Evolutionary conservation across 2,329 filamentous ascomycete genomes (phyloP).

Genomic region (Pseudogymnoascus sp.): DNA sequence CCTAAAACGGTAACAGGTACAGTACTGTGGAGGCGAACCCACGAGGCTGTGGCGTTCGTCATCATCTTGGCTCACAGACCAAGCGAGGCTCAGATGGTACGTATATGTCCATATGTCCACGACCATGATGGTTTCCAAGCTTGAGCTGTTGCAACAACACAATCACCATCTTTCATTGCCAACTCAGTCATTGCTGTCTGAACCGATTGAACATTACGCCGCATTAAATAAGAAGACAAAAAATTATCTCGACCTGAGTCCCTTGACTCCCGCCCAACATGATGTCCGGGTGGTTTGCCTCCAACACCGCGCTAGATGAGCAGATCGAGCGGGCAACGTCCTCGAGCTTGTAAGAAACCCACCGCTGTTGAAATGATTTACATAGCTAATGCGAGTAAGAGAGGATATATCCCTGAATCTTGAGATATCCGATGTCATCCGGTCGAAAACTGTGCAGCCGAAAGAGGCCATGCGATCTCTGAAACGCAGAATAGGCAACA

Average conservation of each 20-base stretch:
- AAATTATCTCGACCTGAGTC: background rate
- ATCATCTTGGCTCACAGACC: background rate
- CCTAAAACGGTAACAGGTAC: background rate
- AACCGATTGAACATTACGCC: background rate
- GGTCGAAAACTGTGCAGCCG: conserved; percentile 93
- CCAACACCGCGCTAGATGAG: conserved; percentile 87
- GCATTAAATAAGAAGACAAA: background rate
- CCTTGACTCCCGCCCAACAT: conserved; percentile 34
- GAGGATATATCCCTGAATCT: conserved; percentile 96
- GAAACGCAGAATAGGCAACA: conserved; percentile 89
- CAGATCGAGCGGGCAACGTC: conserved; percentile 93
- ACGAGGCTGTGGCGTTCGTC: conserved; percentile 3
- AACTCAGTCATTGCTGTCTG: conserved; percentile 1
- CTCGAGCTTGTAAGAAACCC: conserved; percentile 68
- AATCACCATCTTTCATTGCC: conserved; percentile 3
- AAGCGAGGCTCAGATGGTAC: conserved; percentile 9
- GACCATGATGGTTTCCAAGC: background rate
- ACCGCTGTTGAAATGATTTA: background rate
- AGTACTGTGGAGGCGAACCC: background rate
- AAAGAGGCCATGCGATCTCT: conserved; percentile 97
- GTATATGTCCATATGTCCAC: conserved; percentile 8
- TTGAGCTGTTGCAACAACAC: background rate
- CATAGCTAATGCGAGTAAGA: conserved; percentile 37
- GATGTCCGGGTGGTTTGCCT: conserved; percentile 97
- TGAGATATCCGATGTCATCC: conserved; percentile 94